Conservation (phyloP, 225 moss, liverwort and hornwort genomes). For the Lunularia cruciata region DNA sequence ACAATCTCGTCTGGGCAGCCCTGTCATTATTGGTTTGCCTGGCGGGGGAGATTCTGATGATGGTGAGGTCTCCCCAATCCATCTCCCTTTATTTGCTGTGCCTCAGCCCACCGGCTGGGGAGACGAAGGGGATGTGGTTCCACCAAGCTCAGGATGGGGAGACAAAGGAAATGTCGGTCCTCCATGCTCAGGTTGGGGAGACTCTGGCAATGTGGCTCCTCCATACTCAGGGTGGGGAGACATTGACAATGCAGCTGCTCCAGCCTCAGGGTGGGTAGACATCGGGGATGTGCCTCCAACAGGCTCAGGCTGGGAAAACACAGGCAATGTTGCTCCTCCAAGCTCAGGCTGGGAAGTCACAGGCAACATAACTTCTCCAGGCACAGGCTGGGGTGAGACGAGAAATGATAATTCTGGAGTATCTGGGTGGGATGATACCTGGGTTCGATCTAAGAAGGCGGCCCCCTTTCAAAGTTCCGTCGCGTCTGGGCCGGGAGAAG, state of each 20-base stretch:
- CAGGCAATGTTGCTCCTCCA: not conserved
- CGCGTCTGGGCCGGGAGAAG: not conserved
- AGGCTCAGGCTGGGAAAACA: not conserved
- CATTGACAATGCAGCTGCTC: not conserved
- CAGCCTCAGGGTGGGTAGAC: not conserved
- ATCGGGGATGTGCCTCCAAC: not conserved
- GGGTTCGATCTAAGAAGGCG: conserved; percentile 9
- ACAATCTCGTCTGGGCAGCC: not conserved
- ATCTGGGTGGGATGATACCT: not conserved
- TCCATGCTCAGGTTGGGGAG: conserved; percentile 4
- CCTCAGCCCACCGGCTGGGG: conserved; percentile 32
- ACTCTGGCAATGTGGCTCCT: too few species aligned
- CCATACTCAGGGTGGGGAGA: not conserved
- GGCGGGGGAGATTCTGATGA: conserved; percentile 9
- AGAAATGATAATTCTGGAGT: not conserved
- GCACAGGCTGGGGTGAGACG: not conserved
- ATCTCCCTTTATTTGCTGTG: conserved; percentile 25
- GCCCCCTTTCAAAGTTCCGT: too few species aligned
- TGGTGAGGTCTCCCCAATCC: conserved; percentile 14
- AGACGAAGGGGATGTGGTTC: conserved; percentile 20
- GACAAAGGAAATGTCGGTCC: conserved; percentile 11
- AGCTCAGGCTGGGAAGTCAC: not conserved
- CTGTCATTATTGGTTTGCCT: conserved; percentile 37
- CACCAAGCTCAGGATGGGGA: not conserved
- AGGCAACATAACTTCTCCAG: not conserved